Evolutionary conservation across 305 asterid genomes (phyloP).

Genomic region (Fraxinus dipetala): DNA sequence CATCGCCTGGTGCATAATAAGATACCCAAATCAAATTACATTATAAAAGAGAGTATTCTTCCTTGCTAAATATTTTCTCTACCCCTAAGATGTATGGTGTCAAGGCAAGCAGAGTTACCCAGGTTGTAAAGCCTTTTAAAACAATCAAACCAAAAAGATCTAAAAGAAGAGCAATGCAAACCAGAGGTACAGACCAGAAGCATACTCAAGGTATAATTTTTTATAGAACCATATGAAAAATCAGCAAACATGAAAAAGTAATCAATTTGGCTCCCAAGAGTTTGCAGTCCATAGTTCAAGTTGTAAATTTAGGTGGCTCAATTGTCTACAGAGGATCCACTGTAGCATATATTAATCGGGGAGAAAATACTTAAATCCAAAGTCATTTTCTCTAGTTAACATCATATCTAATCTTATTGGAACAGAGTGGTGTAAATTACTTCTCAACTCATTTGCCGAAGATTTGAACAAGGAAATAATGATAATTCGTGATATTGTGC

Average conservation of each 20-base stretch:
- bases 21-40: neutral
- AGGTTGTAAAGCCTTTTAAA: neutral
- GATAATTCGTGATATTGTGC: neutral
- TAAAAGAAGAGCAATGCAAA: neutral
- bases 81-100: neutral
- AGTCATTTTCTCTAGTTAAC: neutral
- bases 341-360: neutral
- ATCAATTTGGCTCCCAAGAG: neutral
- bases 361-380: neutral
- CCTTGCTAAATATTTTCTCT: neutral
- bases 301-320: neutral
- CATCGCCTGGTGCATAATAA: constrained; percentile 62
- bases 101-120: constrained; percentile 12
- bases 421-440: neutral
- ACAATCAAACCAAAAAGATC: neutral
- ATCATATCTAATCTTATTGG: neutral
- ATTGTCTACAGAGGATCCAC: neutral
- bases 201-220: neutral
- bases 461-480: neutral
- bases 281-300: neutral
- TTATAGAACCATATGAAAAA: neutral
- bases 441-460: neutral
- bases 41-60: neutral
- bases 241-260: neutral
- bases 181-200: neutral